Evolutionary conservation across 768 basidiomycete species (phyloP), one percentile per base, ranked within the genome.

Genomic region (Termitomyces sp.): DNA sequence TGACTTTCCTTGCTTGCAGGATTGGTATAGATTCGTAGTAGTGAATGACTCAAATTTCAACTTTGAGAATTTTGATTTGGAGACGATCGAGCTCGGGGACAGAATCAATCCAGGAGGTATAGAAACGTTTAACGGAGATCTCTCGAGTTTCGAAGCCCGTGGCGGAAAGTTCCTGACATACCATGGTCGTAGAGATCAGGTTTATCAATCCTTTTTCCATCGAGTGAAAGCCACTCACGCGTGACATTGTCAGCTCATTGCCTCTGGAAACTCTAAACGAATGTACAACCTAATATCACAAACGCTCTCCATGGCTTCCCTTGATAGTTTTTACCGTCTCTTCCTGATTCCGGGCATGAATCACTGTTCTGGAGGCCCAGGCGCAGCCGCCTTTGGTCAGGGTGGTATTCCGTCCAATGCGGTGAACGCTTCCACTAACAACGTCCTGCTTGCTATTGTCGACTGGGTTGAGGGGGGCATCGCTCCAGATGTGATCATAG

Each of bases 131-230:
- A 53, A 16, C 36, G 59, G 60, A n/a, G 44, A 61, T 38, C 47
- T 64, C 5, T 55, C 60, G 1, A 54, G 50, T 3, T 64, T 64
- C 43, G 28, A 58, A 35, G 49, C 54, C 16, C 57, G 57, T 6
- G 60, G 60, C 8, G 63, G 60, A 2, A 64, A 59, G 32, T 59
- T 64, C 35, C 35, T 64, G 35, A 59, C 63, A 16, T 64, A 56
- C 33, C 63, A 64, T 28, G 63, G 63, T 6, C 60, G 57, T 20
- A 59, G 59, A 53, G 63, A 64, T 50, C 36, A 61, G 52, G 59
- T 58, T 6, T 30, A 33, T 33, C 8, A 13, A 18, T 8, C 4
- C 7, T 49, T 10, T 26, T 3, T 0, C 18, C 23, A 8, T 32
- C 6, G 3, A 33, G 1, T 9, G 10, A 48, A 41, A 10, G 16